Evolutionary conservation across 2,329 filamentous ascomycete genomes (phyloP).

Genomic region (Paecilomyces sp.): DNA sequence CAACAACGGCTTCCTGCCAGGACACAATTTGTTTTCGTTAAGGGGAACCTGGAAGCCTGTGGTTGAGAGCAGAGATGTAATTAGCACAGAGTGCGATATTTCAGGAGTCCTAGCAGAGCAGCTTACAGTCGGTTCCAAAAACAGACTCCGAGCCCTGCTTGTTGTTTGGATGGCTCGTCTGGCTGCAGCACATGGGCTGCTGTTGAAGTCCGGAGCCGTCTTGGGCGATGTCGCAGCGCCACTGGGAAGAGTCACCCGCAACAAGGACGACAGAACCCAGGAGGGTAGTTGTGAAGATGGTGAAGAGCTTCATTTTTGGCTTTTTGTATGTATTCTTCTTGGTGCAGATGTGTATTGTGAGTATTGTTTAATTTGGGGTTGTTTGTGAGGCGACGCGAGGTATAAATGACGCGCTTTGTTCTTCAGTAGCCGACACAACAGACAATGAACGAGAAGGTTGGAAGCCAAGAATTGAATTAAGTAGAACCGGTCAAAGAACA

Average conservation of each 20-base stretch:
- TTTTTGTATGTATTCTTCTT: not conserved
- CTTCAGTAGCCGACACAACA: not conserved
- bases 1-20: not conserved
- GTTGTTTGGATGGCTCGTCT: not conserved
- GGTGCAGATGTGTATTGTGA: not conserved
- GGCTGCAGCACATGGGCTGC: conserved; percentile 6
- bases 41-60: not conserved
- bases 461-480: not conserved
- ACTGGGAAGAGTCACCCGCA: not conserved
- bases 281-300: not conserved
- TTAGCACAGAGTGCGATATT: not conserved
- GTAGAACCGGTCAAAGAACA: not conserved
- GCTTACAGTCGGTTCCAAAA: not conserved
- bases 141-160: not conserved
- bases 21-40: not conserved
- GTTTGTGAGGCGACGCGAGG: not conserved
- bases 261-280: not conserved
- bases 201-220: conserved; percentile 6
- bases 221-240: conserved; percentile 7
- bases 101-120: not conserved
- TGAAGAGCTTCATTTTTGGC: not conserved
- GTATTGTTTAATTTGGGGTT: not conserved
- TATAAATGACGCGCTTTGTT: not conserved
- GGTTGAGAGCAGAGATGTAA: not conserved
- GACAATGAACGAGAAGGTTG: not conserved